Base-by-base conservation (phyloP, 345 rosid genomes). In the Lagerstroemia speciosa region DNA sequence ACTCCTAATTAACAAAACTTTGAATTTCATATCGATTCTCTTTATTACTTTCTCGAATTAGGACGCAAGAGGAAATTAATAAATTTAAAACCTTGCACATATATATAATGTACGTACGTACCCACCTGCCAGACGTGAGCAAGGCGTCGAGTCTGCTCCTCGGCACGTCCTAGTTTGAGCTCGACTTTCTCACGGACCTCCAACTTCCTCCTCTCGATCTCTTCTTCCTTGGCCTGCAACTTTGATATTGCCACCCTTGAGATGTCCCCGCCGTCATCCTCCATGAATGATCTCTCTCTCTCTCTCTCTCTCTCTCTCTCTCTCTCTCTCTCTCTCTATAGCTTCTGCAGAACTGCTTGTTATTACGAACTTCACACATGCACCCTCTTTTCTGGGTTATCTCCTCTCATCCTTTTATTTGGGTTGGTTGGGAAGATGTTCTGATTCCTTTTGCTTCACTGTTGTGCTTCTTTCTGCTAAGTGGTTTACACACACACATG, bases 201-300 rank as follows among this genome's bases (percentile, higher is more conserved):
- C 84, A 74, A 77, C 70, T 82, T 92, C 85, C 82, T 92, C 84
- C 82, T 82, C 78, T 84, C 87, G 31, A 90, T 92, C 86, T 88
- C 90, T 67, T 92, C 92, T 79, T 92, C 98, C 78, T 78, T 72
- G 7, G 93, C 91, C 72, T 90, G 86, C 64, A 88, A 67, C 36
- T 79, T 69, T 14, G 94, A 77, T 8, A 92, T 81, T 27, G 86
- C 89, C 50, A 76, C 69, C 67, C 77, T 84, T 33, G 87, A 79
- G 17, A 75, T 69, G 74, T 87, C 92, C 22, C 79, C 88, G 4
- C 26, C 52, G 3, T n/a, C 36, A 0, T 82, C 91, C 64, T 78
- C 85, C 45, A 64, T 58, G 38, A 9, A n/a, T 64, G 20, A 10
- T 40, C 67, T 5, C 46, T n/a, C n/a, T n/a, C n/a, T n/a, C n/a